Base-by-base conservation (phyloP, 768 basidiomycete genomes). In the Leccinum uliginosum region DNA sequence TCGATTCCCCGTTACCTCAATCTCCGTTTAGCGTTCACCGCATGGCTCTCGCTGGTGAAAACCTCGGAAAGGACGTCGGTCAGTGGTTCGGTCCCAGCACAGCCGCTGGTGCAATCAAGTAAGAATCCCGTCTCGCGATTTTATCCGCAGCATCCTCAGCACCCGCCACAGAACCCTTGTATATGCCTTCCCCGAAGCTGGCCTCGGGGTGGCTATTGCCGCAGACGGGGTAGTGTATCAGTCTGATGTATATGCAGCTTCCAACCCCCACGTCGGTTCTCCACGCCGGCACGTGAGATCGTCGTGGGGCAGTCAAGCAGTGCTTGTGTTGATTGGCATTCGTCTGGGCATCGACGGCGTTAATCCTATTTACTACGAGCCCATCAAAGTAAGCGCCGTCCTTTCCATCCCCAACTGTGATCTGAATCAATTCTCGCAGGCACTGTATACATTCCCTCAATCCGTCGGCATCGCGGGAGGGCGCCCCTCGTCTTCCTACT, bases 31-130 rank as follows among this genome's bases (percentile, higher is more conserved):
- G 91, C 61, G 91, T 99, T 7, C 96, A 99, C 72, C 83, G 92
- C 48, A 97, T 99, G 89, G 95, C 95, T 0, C 76, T 94, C 21
- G 88, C 94, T 0, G 96, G 96, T 1, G 94, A 98, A 67, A 88
- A 94, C 63, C 80, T 98, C 1, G 96, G 96, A 11, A 98, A 91
- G 59, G 91, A 93, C 62, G 89, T 98, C 0, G 96, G 96, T 1
- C 89, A 93, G 71, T 98, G 96, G 96, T 98, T 98, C 66, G 96
- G 96, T 0, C 96, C 96, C 0, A 94, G 91, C 67, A 93, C 91
- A 0, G 96, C 96, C n/a, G 94, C 95, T 8, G 94, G 95, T 35
- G 95, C 93, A 11, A 89, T 98, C 75, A 93, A 89, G 89, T 92
- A 67, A 55, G 80, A 69, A 48, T 26, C 12, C 56, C 32, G 5